Conservation (phyloP, 1,139 yeast genomes). For the Maudiozyma humilis region DNA sequence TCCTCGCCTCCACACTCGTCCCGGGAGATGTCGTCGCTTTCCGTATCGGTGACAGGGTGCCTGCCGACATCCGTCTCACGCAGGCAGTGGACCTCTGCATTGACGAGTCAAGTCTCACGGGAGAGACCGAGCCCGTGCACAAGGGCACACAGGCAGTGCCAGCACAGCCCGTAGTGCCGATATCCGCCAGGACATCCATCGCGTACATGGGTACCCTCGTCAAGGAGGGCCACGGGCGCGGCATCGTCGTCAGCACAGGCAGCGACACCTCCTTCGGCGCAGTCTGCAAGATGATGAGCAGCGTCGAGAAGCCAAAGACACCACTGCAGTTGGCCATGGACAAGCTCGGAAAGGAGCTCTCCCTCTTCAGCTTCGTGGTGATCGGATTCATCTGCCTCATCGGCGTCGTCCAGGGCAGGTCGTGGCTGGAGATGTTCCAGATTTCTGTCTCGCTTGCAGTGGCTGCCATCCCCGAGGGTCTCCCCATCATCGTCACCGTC, state of each 20-base stretch:
- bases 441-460: slow-evolving; percentile 93
- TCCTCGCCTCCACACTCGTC: slow-evolving; percentile 75
- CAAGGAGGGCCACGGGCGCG: slow-evolving; percentile 87
- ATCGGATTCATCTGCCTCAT: slow-evolving; percentile 81
- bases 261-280: slow-evolving; percentile 82
- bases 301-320: slow-evolving; percentile 90
- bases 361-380: too few relatives aligned
- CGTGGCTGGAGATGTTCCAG: slow-evolving; percentile 95
- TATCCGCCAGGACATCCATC: slow-evolving; percentile 62
- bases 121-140: slow-evolving; percentile 86
- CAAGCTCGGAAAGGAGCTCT: too few relatives aligned
- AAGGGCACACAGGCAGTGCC: too few relatives aligned
- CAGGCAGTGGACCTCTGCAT: slow-evolving; percentile 70
- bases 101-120: slow-evolving; percentile 90
- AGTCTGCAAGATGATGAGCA: slow-evolving; percentile 86
- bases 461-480: too few relatives aligned
- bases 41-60: slow-evolving; percentile 85
- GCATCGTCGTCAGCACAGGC: slow-evolving; percentile 89
- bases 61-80: slow-evolving; percentile 81
- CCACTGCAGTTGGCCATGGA: slow-evolving; percentile 94
- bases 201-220: slow-evolving; percentile 96
- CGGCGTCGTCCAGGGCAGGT: slow-evolving; percentile 83
- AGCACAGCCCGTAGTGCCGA: slow-evolving; percentile 35
- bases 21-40: slow-evolving; percentile 92
- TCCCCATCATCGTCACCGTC: slow-evolving; percentile 93